phyloP scores from a whole-genome alignment of 257 asterid species.

The Linaria vulgaris region DNA sequence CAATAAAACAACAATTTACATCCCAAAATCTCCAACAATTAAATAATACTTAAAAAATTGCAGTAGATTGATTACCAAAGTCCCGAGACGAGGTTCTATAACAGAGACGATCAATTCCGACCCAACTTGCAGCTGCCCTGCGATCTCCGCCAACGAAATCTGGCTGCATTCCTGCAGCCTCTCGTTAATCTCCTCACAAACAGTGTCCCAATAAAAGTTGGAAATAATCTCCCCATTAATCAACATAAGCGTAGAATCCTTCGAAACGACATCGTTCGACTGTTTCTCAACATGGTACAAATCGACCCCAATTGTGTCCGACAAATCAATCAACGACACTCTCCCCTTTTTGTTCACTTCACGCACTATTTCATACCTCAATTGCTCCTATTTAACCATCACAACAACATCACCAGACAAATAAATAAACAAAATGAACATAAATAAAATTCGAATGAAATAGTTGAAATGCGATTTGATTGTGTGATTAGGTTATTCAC shows the following conservation, averaged over 20 bases:
- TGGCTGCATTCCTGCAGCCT: conserved; percentile 97
- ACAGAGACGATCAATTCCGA: conserved; percentile 75
- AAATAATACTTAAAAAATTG: not conserved
- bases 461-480: too few relatives aligned
- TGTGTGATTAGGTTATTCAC: too few relatives aligned
- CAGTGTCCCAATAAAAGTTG: conserved; percentile 77
- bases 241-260: conserved; percentile 65
- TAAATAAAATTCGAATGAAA: too few relatives aligned
- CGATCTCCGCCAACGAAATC: conserved; percentile 91
- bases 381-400: conserved; percentile 94
- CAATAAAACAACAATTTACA: conserved; percentile 7
- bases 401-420: too few relatives aligned
- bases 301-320: conserved; percentile 72
- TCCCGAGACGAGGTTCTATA: conserved; percentile 86
- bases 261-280: conserved; percentile 63
- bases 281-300: conserved; percentile 91
- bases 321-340: conserved; percentile 79
- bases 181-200: conserved; percentile 91
- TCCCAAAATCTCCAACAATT: conserved; percentile 5
- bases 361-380: conserved; percentile 69
- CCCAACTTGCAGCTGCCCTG: conserved; percentile 89
- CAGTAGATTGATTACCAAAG: conserved; percentile 53
- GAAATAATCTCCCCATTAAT: conserved; percentile 91
- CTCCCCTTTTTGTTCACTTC: conserved; percentile 72
- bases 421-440: too few relatives aligned